Evolutionary conservation across 257 asterid species (phyloP).

Genomic region (Solanum virginianum): DNA sequence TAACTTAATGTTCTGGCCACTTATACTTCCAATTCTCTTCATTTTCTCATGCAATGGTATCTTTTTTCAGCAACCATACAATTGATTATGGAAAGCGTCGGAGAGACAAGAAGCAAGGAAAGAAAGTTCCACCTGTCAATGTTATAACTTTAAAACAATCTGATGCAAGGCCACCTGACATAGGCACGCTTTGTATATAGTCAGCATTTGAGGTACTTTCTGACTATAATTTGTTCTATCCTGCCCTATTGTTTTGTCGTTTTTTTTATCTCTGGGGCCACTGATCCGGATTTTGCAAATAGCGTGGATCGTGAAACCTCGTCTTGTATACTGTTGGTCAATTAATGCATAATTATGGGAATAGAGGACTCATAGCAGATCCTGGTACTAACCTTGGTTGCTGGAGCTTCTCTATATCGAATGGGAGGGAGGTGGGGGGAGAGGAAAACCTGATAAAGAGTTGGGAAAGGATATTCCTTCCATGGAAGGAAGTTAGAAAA

Average conservation of each 20-base stretch:
- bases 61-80: slow-evolving; percentile 35
- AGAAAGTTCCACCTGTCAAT: slow-evolving; percentile 33
- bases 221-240: not conserved
- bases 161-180: slow-evolving; percentile 66
- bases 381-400: not conserved
- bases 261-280: not conserved
- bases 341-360: not conserved
- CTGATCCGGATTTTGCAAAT: not conserved
- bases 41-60: not conserved
- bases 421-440: not conserved
- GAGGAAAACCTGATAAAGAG: not conserved
- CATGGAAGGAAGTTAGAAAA: not conserved
- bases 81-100: slow-evolving; percentile 51
- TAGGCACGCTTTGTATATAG: slow-evolving; percentile 88
- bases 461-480: not conserved
- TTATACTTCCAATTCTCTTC: not conserved
- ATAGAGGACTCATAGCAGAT: not conserved
- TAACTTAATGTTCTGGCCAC: not conserved
- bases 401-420: not conserved
- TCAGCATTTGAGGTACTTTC: slow-evolving; percentile 12
- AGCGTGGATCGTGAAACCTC: not conserved
- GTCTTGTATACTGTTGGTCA: not conserved
- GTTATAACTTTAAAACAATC: slow-evolving; percentile 27
- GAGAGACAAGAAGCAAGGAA: slow-evolving; percentile 49
- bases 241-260: not conserved